These are phyloP conservation scores for Sicyos baderoa DNA, from an alignment of 306 rosid genomes.

Conservation along the genomic window DNA sequence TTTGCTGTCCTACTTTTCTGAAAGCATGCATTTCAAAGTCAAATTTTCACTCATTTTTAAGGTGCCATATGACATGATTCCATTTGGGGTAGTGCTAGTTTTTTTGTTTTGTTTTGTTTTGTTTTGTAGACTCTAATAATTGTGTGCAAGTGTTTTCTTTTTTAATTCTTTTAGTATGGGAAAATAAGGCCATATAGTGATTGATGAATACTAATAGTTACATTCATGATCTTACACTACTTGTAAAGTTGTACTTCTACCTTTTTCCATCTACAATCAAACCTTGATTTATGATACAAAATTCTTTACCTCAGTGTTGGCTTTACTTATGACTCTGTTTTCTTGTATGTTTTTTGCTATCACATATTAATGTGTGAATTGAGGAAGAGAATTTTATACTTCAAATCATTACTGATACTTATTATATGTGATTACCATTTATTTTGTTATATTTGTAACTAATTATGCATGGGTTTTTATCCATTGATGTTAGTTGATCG, in stretches of 20 bases:
- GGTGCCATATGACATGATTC: not conserved
- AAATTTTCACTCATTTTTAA: not conserved
- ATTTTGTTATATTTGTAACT: not conserved
- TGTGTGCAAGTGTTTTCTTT: not conserved
- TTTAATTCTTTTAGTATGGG: not conserved
- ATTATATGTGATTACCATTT: too few relatives aligned
- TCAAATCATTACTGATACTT: too few relatives aligned
- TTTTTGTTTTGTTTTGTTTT: too few relatives aligned
- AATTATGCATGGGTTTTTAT: not conserved
- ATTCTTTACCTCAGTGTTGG: not conserved
- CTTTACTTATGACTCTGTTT: too few relatives aligned
- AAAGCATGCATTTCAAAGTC: not conserved
- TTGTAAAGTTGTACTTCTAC: not conserved
- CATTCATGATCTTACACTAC: not conserved
- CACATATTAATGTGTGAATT: too few relatives aligned
- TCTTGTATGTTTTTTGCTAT: not conserved
- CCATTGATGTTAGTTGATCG: conserved; percentile 59
- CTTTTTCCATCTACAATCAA: not conserved
- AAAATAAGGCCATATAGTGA: not conserved
- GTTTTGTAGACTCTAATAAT: not conserved
- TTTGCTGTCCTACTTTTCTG: not conserved
- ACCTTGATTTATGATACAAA: not conserved
- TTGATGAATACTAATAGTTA: not conserved
- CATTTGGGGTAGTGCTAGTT: not conserved
- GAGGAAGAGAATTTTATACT: too few relatives aligned